Evolutionary conservation across 2,329 filamentous ascomycete species (phyloP).

Genomic region (Aspergillus fumigatus): DNA sequence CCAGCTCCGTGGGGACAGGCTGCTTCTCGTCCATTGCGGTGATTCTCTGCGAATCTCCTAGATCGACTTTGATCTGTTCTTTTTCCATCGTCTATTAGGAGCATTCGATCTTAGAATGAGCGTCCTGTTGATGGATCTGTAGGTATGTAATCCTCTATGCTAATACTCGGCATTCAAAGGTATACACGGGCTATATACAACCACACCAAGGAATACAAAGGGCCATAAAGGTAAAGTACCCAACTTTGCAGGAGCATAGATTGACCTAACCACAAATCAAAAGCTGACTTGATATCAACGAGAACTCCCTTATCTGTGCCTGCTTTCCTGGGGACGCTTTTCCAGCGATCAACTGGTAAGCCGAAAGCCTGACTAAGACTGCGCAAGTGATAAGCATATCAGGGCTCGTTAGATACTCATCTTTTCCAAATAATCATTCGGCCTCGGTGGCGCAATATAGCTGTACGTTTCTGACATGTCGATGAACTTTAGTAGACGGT

Average conservation of each 20-base stretch:
- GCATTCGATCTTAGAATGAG: background rate
- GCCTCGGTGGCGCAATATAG: background rate
- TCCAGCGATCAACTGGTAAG: background rate
- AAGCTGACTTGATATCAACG: background rate
- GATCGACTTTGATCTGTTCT: background rate
- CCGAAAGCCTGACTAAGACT: background rate
- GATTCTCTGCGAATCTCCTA: background rate
- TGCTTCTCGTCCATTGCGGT: conserved; percentile 1
- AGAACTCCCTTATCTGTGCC: background rate
- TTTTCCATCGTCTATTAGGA: background rate
- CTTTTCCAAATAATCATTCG: background rate
- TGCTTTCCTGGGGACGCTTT: background rate
- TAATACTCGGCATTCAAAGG: background rate
- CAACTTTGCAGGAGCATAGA: background rate
- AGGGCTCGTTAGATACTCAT: background rate
- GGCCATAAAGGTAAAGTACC: background rate
- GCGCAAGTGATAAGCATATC: background rate
- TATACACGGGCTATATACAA: background rate
- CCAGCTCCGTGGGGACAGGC: background rate
- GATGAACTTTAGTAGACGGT: no score
- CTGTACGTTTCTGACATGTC: background rate
- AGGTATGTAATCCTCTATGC: no score
- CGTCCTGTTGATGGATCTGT: background rate
- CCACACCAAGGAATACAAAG: background rate
- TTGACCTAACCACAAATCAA: background rate